Evolutionary conservation across 2,329 filamentous ascomycete species (phyloP).

Genomic region (Rutstroemia sp.): DNA sequence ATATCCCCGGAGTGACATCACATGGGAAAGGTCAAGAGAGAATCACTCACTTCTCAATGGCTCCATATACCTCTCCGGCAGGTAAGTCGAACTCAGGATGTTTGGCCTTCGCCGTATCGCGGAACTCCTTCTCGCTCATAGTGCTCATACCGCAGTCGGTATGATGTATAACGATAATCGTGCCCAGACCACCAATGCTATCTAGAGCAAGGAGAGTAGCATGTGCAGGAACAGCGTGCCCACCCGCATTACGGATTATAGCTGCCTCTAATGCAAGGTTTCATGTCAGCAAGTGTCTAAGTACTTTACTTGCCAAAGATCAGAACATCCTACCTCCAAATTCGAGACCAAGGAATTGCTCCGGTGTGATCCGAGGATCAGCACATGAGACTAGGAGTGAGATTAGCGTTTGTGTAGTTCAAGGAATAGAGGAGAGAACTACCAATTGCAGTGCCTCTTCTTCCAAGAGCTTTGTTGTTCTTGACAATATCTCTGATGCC

Average conservation of each 20-base stretch:
- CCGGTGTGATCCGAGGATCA: constrained; percentile 12
- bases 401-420: neutral
- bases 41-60: constrained; percentile 8
- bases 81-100: constrained; percentile 10
- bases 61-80: constrained; percentile 7
- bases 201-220: constrained; percentile 7
- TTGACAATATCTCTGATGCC: neutral
- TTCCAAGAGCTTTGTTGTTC: neutral
- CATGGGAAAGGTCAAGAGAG: no score
- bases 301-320: neutral
- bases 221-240: constrained; percentile 5
- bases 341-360: constrained; percentile 10
- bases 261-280: constrained; percentile 3
- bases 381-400: constrained; percentile 1
- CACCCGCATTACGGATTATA: constrained; percentile 15
- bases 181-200: constrained; percentile 1
- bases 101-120: constrained; percentile 1
- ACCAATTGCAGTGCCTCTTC: constrained; percentile 8
- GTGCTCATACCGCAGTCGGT: constrained; percentile 14
- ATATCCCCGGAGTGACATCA: no score
- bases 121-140: constrained; percentile 7
- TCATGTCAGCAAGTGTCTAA: neutral
- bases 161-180: constrained; percentile 15
- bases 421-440: neutral
- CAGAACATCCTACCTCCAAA: constrained; percentile 2